A percentile compares a stretch with the other conserved stretches of the same genome.
phyloP scores from a whole-genome alignment of 2,329 filamentous ascomycete genomes.

The Exserohilum turcica region DNA sequence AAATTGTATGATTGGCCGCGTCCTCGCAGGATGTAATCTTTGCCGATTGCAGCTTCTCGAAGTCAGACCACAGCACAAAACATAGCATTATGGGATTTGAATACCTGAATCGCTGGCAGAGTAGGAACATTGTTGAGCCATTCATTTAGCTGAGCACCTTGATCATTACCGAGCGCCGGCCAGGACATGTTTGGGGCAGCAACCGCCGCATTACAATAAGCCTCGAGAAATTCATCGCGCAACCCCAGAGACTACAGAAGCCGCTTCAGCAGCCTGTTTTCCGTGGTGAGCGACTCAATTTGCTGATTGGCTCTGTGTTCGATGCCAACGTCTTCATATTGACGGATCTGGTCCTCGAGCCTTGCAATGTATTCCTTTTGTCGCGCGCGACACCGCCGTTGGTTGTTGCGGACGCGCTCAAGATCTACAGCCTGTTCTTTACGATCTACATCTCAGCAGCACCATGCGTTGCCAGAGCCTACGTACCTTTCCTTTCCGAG shows the following conservation, averaged over 20 bases:
- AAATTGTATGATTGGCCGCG: background rate
- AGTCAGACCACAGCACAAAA: background rate
- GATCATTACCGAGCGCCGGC: background rate
- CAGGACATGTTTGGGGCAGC: background rate
- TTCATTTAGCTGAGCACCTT: background rate
- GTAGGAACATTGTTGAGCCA: background rate
- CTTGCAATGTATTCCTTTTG: conserved; percentile 19
- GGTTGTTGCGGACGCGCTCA: conserved; percentile 26
- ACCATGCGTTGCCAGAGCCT: background rate
- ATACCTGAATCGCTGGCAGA: background rate
- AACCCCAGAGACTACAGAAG: conserved; percentile 21
- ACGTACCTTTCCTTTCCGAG: background rate
- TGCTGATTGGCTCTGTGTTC: conserved; percentile 2
- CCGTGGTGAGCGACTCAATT: conserved; percentile 1
- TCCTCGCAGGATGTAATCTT: background rate
- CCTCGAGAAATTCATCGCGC: conserved; percentile 15
- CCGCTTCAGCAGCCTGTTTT: conserved; percentile 1
- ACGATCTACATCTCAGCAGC: background rate
- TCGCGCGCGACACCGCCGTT: conserved; percentile 22
- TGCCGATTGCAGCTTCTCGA: background rate
- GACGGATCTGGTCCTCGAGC: conserved; percentile 20
- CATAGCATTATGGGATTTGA: too few species aligned
- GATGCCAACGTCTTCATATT: conserved; percentile 11
- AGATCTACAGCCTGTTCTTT: conserved; percentile 12
- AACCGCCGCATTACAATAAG: conserved; percentile 13